phyloP scores from a whole-genome alignment of 805 yeast species.

The Candida jianshihensis region DNA sequence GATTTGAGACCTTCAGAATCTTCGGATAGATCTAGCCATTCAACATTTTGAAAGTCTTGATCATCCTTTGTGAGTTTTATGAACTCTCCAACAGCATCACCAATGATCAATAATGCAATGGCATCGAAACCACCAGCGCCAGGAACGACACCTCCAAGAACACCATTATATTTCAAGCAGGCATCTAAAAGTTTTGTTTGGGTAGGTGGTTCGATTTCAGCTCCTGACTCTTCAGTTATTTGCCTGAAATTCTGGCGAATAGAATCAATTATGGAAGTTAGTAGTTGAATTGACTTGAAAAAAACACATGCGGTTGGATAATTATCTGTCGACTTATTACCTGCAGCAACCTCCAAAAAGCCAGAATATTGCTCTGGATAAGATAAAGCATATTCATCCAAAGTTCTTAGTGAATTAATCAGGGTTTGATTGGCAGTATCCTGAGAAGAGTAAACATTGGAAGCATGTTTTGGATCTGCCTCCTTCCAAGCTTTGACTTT shows the following conservation, averaged over 20 bases:
- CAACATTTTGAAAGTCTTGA: constrained; percentile 37
- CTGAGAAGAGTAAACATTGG: constrained; percentile 45
- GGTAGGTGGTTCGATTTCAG: constrained; percentile 78
- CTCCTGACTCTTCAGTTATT: constrained; percentile 63
- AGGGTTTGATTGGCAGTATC: constrained; percentile 53
- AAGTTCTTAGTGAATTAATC: constrained; percentile 41
- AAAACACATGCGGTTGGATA: too few species aligned
- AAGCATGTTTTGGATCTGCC: constrained; percentile 41
- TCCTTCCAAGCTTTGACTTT: constrained; percentile 65
- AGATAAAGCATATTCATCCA: constrained; percentile 10
- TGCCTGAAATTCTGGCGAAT: constrained; percentile 54
- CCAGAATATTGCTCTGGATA: too few species aligned
- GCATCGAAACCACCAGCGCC: constrained; percentile 99
- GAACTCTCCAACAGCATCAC: constrained; percentile 32
- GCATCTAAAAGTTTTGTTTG: constrained; percentile 68
- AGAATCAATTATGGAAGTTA: too few species aligned
- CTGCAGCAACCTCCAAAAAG: too few species aligned
- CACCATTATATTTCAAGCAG: constrained; percentile 57
- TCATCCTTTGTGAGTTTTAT: constrained; percentile 20
- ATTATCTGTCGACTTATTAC: too few species aligned
- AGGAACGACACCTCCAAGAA: constrained; percentile 93
- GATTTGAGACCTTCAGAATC: constrained; percentile 50
- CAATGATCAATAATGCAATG: constrained; percentile 60
- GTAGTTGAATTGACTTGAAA: constrained; percentile 36
- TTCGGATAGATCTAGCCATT: constrained; percentile 65